Evolutionary conservation across 2,329 filamentous ascomycete species (phyloP), one percentile per base, ranked within the genome.

Genomic region (Harringtonia lauricola): DNA sequence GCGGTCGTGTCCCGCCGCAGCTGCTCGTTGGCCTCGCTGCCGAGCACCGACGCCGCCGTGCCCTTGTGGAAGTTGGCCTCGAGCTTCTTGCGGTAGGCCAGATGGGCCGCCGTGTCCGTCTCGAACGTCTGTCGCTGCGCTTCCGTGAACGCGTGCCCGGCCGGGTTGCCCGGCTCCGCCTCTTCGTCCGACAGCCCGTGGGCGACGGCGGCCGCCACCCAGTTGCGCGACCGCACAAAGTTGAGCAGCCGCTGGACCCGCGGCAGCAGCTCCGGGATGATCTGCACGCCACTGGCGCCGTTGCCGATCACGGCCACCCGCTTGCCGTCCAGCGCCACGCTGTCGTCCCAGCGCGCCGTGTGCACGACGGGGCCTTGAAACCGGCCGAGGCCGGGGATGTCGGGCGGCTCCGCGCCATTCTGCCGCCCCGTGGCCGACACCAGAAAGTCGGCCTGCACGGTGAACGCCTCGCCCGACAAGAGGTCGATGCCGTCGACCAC

Each of bases 401-500:
- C 31, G 3, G 49, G 49, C 8, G 7, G 24, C 24, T 26, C 24
- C 24, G 24, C 24, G n/a, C n/a, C n/a, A n/a, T n/a, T n/a, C n/a
- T n/a, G n/a, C n/a, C 46, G 44, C 13, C 48, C 48, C 28, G 41
- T 43, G 13, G 49, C 18, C 21, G 36, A 46, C 10, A 52, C 43
- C 5, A 53, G 31, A 14, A 52, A 48, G 24, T 52, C 47, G 33
- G 47, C 51, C 29, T 41, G 45, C 19, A 63, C 59, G 22, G 65
- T 57, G 17, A 55, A 59, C 13, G 59, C 53, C 43, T 62, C 59
- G 31, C 65, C 66, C 2, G 67, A 67, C 2, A 58, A 54, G 18
- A 59, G 55, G 48, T 70, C 61, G 36, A 62, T 59, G 21, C 64
- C 57, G 47, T 64, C 62, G 47, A 55, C 40, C 4, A 28, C 41